phyloP scores from a whole-genome alignment of 2,329 filamentous ascomycete species.

The Fusarium domesticum region DNA sequence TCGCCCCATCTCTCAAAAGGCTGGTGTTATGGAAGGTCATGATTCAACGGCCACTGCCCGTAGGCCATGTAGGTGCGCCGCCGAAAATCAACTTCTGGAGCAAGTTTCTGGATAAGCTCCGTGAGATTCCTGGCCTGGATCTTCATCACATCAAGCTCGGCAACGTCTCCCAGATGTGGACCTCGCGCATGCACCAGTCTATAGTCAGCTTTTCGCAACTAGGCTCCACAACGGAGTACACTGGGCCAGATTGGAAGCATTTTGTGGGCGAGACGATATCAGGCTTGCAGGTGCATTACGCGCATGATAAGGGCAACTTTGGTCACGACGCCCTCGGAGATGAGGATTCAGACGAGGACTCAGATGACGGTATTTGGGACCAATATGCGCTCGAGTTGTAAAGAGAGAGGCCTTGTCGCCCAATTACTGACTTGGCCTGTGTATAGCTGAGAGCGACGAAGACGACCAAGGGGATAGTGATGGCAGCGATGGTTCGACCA shows the following conservation, averaged over 20 bases:
- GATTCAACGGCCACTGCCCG: slow-evolving; percentile 19
- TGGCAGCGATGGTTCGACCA: neutral
- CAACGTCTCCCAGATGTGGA: slow-evolving; percentile 28
- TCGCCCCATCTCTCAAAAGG: slow-evolving; percentile 41
- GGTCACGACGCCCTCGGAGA: slow-evolving; percentile 9
- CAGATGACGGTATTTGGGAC: slow-evolving; percentile 30
- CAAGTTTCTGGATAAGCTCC: slow-evolving; percentile 37
- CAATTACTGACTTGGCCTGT: neutral
- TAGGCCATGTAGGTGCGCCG: neutral
- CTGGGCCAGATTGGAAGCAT: slow-evolving; percentile 36
- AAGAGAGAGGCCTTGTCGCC: neutral
- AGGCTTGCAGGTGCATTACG: slow-evolving; percentile 14
- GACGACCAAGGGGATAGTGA: neutral
- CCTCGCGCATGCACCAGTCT: slow-evolving; percentile 5
- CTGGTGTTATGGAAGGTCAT: slow-evolving; percentile 47
- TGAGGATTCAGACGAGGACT: slow-evolving; percentile 16
- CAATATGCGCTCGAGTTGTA: slow-evolving; percentile 28
- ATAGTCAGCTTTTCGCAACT: slow-evolving; percentile 12
- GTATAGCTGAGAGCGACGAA: neutral
- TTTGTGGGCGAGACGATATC: slow-evolving; percentile 33
- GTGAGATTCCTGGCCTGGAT: slow-evolving; percentile 30
- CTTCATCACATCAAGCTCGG: slow-evolving; percentile 35
- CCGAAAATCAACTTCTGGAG: slow-evolving; percentile 39
- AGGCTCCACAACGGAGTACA: slow-evolving; percentile 24
- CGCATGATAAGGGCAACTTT: slow-evolving; percentile 13